A percentile compares a stretch with the other conserved stretches of the same genome.
Evolutionary conservation across 1,139 yeast genomes (phyloP).

Genomic region (Kodamaea sp.): DNA sequence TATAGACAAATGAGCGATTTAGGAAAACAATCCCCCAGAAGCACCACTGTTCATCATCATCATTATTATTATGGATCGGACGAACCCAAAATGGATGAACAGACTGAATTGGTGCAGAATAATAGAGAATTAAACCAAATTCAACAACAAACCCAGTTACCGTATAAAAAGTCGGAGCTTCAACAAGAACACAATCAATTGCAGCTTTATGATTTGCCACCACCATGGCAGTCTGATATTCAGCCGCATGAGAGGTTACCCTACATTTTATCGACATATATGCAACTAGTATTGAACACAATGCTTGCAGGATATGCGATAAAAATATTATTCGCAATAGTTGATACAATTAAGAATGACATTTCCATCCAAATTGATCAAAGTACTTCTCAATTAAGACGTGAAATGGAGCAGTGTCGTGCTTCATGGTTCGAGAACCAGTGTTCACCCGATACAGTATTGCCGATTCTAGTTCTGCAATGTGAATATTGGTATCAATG

Average conservation of each 20-base stretch:
- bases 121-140: too few relatives aligned
- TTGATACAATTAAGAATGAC: conserved; percentile 50
- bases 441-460: conserved; percentile 55
- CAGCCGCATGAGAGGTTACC: conserved; percentile 42
- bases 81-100: conserved; percentile 5
- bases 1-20: conserved; percentile 10
- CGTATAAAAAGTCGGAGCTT: too few relatives aligned
- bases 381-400: conserved; percentile 32
- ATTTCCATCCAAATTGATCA: conserved; percentile 45
- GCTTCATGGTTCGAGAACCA: conserved; percentile 49
- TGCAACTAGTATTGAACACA: conserved; percentile 51
- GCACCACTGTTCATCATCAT: conserved; percentile 36
- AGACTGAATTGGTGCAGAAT: not conserved
- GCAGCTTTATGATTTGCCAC: conserved; percentile 29
- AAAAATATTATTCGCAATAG: conserved; percentile 39
- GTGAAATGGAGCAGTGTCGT: conserved; percentile 48
- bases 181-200: too few relatives aligned
- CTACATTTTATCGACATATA: conserved; percentile 53
- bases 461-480: conserved; percentile 54
- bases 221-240: conserved; percentile 45
- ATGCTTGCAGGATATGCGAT: conserved; percentile 41
- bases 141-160: too few relatives aligned
- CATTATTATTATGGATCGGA: conserved; percentile 30
- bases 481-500: conserved; percentile 64
- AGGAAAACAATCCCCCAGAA: not conserved